phyloP scores from a whole-genome alignment of 192 early-diverging fungal genomes.

The Coemansia sp. region DNA sequence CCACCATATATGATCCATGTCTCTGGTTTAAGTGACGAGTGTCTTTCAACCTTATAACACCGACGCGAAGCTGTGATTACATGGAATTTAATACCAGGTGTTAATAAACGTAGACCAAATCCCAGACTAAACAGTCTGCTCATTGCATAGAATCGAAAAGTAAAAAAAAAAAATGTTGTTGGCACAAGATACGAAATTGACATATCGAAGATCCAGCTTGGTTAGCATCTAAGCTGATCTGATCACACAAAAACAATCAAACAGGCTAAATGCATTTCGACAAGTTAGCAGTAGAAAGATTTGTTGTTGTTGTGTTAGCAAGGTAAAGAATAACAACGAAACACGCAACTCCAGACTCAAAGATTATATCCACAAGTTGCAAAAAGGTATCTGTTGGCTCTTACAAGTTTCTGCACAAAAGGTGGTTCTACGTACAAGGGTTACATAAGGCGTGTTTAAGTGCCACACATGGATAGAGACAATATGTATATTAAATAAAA shows the following conservation, averaged over 20 bases:
- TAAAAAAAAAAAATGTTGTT: not conserved
- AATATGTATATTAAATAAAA: constrained; percentile 13
- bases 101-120: not conserved
- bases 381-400: not conserved
- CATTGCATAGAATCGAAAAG: constrained; percentile 4
- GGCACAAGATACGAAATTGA: not conserved
- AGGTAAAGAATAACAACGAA: too few relatives aligned
- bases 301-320: too few relatives aligned
- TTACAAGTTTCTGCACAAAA: not conserved
- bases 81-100: not conserved
- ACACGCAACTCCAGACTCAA: too few relatives aligned
- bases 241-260: not conserved
- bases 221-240: not conserved
- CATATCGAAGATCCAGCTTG: not conserved
- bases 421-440: not conserved
- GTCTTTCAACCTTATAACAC: constrained; percentile 22
- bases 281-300: not conserved
- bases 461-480: constrained; percentile 3
- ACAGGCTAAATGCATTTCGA: not conserved
- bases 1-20: constrained; percentile 36
- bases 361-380: not conserved
- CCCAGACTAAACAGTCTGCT: constrained; percentile 1
- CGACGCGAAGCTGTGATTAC: not conserved
- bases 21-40: constrained; percentile 41
- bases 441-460: not conserved